Conservation (phyloP, 148 eudicot genomes). For the Linanthus parryae region DNA sequence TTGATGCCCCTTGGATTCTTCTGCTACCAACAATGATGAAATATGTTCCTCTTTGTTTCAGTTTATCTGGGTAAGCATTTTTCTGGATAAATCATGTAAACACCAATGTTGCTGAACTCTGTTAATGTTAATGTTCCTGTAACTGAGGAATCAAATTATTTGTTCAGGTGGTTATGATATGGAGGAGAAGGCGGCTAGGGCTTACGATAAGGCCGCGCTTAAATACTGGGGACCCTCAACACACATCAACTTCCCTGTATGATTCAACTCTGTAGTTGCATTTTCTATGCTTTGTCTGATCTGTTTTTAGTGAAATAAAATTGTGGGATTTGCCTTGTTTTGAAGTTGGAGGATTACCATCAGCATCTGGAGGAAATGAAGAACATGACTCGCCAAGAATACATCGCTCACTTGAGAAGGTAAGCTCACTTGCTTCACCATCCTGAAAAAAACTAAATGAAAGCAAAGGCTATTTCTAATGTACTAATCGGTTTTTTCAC, state of each 20-base stretch:
- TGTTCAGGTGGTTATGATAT: slow-evolving; percentile 80
- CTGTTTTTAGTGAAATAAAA: not conserved
- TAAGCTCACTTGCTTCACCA: slow-evolving; percentile 3
- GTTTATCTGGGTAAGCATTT: slow-evolving; percentile 86
- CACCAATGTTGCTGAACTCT: not conserved
- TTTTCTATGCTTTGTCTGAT: no score
- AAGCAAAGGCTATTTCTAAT: not conserved
- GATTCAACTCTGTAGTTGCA: not conserved
- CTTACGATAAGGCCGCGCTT: slow-evolving; percentile 91
- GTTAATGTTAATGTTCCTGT: not conserved
- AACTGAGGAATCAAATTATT: not conserved
- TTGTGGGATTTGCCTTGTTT: not conserved
- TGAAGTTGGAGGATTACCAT: slow-evolving; percentile 67
- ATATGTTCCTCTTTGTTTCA: no score
- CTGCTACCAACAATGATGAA: slow-evolving; percentile 20
- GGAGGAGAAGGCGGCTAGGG: slow-evolving; percentile 95
- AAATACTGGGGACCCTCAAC: slow-evolving; percentile 90
- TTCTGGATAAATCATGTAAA: not conserved
- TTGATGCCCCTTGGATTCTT: slow-evolving; percentile 23
- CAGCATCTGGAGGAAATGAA: slow-evolving; percentile 74
- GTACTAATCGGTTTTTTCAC: not conserved
- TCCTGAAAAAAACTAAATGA: not conserved
- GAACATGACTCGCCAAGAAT: slow-evolving; percentile 88
- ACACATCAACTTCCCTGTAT: slow-evolving; percentile 77
- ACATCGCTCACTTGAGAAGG: slow-evolving; percentile 91